Base-by-base conservation (phyloP, 2,329 filamentous ascomycete genomes). In the Rachicladosporium sp. region DNA sequence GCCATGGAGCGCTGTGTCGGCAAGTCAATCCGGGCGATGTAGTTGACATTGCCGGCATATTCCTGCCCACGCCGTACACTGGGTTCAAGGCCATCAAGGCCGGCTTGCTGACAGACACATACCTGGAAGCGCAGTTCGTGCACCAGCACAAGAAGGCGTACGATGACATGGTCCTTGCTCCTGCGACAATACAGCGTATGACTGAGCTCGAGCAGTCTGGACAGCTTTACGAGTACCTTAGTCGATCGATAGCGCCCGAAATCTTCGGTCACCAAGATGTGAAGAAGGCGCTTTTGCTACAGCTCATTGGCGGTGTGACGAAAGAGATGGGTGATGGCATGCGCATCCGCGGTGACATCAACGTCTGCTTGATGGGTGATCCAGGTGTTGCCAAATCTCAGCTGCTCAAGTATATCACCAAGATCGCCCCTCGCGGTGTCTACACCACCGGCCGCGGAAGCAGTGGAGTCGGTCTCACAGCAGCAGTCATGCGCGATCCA, bases 371-470 rank as follows among this genome's bases (percentile, higher is more conserved):
- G 56, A 98, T 98, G 91, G 91, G 91, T 72, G 91, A 98, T 57
- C 91, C 91, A 59, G 91, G 91, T 85, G 91, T 98, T 58, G 91
- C 91, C 67, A 98, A 98, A 68, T 98, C 91, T 30, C 91, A 98
- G 68, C 69, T 98, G 50, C 74, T 98, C 50, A 96, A 95, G 66
- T 98, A 98, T 62, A 96, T 98, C 58, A 86, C 87, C 49, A 96
- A 98, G 67, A 91, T 98, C 23, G 89, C 91, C 1, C 91, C 91
- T 45, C 84, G 91, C 46, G 88, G 87, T 52, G 80, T 88, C 9
- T 88, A 88, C 64, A 88, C 82, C 4, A 84, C 82, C 3, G 82
- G 82, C 46, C 80, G 82, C 51, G 82, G 82, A 60, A 84, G 79
- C 66, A 84, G 79, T 60, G 82, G 82, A 56, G 82, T 88, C 38